Conservation (phyloP, 495 filamentous ascomycete species). For the Endocarpon pusillum region DNA sequence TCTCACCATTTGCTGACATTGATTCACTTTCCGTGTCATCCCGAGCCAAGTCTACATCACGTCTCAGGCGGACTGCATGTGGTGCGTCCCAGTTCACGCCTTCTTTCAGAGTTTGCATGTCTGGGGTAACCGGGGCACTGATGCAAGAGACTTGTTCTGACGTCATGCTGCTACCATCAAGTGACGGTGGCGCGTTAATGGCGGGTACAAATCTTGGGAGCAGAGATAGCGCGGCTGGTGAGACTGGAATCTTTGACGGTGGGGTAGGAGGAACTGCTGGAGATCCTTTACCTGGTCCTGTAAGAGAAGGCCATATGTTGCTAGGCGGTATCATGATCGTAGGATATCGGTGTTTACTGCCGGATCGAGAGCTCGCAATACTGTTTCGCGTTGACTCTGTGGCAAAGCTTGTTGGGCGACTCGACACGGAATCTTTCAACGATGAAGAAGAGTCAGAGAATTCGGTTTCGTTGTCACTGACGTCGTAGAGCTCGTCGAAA, state of each 20-base stretch:
- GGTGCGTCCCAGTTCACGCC: slow-evolving; percentile 23
- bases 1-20: slow-evolving; percentile 13
- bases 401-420: slow-evolving; percentile 22
- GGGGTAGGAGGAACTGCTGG: slow-evolving; percentile 62
- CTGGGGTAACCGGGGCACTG: slow-evolving; percentile 67
- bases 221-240: slow-evolving; percentile 51
- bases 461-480: slow-evolving; percentile 54
- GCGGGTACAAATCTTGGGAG: slow-evolving; percentile 51
- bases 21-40: slow-evolving; percentile 8
- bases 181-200: slow-evolving; percentile 64
- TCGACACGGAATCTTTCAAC: slow-evolving; percentile 13
- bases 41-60: slow-evolving; percentile 1
- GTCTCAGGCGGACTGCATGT: slow-evolving; percentile 15
- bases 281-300: slow-evolving; percentile 38
- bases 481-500: slow-evolving; percentile 77
- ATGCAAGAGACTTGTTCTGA: slow-evolving; percentile 69
- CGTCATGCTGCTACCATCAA: slow-evolving; percentile 63
- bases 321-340: slow-evolving; percentile 57
- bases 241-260: slow-evolving; percentile 58
- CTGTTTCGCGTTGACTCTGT: slow-evolving; percentile 22
- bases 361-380: slow-evolving; percentile 21
- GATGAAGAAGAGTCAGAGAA: slow-evolving; percentile 31
- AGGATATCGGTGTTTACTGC: slow-evolving; percentile 36
- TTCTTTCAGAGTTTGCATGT: slow-evolving; percentile 40
- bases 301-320: slow-evolving; percentile 37